Evolutionary conservation across 345 rosid species (phyloP).

Genomic region (Salix exigua): DNA sequence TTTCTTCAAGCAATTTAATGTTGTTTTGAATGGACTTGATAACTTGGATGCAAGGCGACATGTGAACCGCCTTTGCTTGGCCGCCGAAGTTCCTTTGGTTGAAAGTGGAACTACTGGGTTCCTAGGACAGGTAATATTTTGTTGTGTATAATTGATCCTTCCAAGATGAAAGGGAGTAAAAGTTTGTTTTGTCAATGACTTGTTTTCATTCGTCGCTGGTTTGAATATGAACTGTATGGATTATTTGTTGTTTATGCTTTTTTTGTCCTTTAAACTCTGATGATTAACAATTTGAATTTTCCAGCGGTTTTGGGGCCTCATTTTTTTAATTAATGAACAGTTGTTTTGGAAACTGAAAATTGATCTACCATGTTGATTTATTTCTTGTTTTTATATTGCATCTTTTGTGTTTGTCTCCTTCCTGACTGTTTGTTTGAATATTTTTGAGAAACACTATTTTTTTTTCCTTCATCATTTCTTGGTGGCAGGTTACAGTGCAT

Average conservation of each 20-base stretch:
- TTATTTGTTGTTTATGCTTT: background rate
- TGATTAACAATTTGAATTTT: background rate
- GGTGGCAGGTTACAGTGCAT: constrained; percentile 79
- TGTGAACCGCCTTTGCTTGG: constrained; percentile 97
- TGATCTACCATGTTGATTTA: background rate
- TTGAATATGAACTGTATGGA: background rate
- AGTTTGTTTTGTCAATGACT: background rate
- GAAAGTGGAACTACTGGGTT: constrained; percentile 99
- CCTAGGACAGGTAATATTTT: constrained; percentile 82
- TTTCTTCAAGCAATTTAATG: constrained; percentile 89
- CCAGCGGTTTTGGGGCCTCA: background rate
- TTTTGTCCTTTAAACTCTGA: background rate
- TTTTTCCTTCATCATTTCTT: constrained; percentile 2
- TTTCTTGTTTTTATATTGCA: background rate
- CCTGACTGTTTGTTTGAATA: constrained; percentile 1
- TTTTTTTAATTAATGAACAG: background rate
- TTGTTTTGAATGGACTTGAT: constrained; percentile 94
- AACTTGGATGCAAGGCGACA: constrained; percentile 95
- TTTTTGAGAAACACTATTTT: constrained; percentile 6
- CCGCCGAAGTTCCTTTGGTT: constrained; percentile 90
- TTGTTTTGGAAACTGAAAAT: background rate
- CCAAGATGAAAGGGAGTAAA: background rate
- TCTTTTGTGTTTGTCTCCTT: background rate
- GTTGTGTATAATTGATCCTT: background rate
- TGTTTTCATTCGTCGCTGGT: background rate